Conservation (phyloP, 495 filamentous ascomycete species). For the Daldinia grandis region DNA sequence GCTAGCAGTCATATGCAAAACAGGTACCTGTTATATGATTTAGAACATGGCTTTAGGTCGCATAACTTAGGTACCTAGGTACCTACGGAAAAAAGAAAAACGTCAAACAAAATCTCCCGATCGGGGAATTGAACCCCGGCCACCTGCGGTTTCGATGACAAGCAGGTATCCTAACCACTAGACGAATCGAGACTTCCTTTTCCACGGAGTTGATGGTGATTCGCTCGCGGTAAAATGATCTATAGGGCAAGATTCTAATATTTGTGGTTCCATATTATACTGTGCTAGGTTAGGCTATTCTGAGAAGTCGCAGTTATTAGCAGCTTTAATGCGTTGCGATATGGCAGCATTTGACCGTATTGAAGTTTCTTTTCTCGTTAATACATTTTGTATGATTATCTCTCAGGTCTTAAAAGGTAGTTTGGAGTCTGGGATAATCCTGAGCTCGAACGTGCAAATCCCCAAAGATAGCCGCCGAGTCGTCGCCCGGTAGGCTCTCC, state of each 20-base stretch:
- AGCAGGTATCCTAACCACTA: conserved; percentile 40
- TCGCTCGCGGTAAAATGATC: background rate
- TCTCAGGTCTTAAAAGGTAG: conserved; percentile 44
- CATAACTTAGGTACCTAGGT: too few relatives aligned
- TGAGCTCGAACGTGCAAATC: conserved; percentile 52
- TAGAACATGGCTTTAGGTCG: too few relatives aligned
- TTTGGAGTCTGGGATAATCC: conserved; percentile 54
- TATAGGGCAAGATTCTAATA: background rate
- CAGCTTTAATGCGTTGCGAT: background rate
- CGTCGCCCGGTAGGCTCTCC: conserved; percentile 47
- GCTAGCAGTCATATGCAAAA: too few relatives aligned
- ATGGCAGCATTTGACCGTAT: background rate
- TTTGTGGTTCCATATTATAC: background rate
- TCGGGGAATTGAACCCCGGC: conserved; percentile 55
- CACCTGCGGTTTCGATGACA: conserved; percentile 45
- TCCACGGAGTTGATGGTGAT: background rate
- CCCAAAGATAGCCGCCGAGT: conserved; percentile 52
- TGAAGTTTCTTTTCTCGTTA: background rate
- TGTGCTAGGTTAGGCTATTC: background rate
- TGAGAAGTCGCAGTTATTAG: background rate
- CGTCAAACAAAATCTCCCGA: conserved; percentile 40
- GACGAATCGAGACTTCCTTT: conserved; percentile 30
- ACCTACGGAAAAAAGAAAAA: conserved; percentile 8
- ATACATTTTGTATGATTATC: background rate
- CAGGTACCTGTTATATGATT: too few relatives aligned